These are phyloP conservation scores for Yamadazyma sp. DNA, from an alignment of 1,139 yeast species.

Conservation along the genomic window DNA sequence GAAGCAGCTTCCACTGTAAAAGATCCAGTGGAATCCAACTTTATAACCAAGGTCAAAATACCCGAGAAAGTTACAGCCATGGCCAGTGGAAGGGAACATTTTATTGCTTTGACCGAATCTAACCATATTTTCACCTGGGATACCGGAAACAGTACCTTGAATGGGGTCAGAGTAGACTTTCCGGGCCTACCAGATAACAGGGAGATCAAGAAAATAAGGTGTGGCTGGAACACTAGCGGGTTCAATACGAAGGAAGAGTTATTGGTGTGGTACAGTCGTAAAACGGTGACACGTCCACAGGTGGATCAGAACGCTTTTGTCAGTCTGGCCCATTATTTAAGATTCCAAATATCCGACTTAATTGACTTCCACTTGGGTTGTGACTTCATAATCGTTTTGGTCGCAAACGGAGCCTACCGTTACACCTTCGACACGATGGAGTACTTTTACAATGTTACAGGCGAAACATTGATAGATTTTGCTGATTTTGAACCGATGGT, in stretches of 20 bases:
- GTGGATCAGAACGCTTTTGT: conserved; percentile 20
- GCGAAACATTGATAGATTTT: conserved; percentile 7
- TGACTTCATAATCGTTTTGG: conserved; percentile 53
- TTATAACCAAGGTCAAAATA: conserved; percentile 27
- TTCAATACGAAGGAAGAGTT: conserved; percentile 56
- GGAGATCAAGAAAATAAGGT: conserved; percentile 47
- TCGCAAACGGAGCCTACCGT: conserved; percentile 32
- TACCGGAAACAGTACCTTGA: conserved; percentile 35
- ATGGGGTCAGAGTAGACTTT: conserved; percentile 52
- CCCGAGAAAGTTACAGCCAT: conserved; percentile 45
- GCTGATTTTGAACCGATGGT: conserved; percentile 11
- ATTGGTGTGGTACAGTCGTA: conserved; percentile 58
- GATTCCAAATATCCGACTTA: conserved; percentile 34
- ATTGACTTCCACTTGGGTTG: conserved; percentile 61
- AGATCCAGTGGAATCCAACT: conserved; percentile 25
- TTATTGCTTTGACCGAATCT: conserved; percentile 58
- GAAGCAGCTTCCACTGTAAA: background rate
- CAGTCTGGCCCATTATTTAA: conserved; percentile 36
- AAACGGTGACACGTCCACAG: conserved; percentile 17
- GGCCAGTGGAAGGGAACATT: conserved; percentile 66
- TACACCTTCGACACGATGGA: conserved; percentile 11
- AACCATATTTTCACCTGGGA: conserved; percentile 68
- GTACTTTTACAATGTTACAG: conserved; percentile 13
- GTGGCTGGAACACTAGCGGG: conserved; percentile 71
- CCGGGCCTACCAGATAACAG: conserved; percentile 14